These are phyloP conservation scores for Iris macrosiphon DNA, from an alignment of 106 monocot species.

Conservation along the genomic window DNA sequence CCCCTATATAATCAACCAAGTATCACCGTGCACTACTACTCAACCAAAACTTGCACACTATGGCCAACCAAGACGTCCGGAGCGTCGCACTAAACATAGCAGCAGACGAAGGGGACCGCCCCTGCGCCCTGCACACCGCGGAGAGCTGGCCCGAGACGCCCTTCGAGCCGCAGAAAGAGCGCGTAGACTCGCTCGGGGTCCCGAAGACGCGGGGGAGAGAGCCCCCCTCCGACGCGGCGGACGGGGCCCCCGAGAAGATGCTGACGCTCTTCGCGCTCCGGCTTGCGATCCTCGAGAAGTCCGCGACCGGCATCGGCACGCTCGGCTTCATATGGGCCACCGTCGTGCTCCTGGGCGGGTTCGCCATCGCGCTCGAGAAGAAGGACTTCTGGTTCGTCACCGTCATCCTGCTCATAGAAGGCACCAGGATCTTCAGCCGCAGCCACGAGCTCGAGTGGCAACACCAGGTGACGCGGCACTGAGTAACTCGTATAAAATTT, in stretches of 20 bases:
- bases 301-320: slow-evolving; percentile 65
- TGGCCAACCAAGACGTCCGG: no score
- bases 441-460: slow-evolving; percentile 88
- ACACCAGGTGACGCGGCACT: slow-evolving; percentile 28
- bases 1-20: no score
- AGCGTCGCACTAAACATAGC: no score
- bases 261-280: slow-evolving; percentile 61
- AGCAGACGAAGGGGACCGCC: no score
- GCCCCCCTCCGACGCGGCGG: neutral
- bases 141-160: neutral
- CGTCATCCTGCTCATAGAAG: slow-evolving; percentile 62
- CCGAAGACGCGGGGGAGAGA: neutral
- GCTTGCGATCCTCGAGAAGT: slow-evolving; percentile 73
- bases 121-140: no score
- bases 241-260: slow-evolving; percentile 47
- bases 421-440: slow-evolving; percentile 74
- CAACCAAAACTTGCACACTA: no score
- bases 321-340: slow-evolving; percentile 86
- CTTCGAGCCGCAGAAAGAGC: slow-evolving; percentile 9
- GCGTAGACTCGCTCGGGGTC: neutral
- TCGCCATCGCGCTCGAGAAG: slow-evolving; percentile 51
- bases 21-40: no score
- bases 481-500: no score
- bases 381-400: slow-evolving; percentile 79
- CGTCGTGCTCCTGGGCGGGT: slow-evolving; percentile 77